These are phyloP conservation scores for Hyphopichia wangnamkhiaoensis DNA, from an alignment of 1,139 yeast species.

Conservation along the genomic window DNA sequence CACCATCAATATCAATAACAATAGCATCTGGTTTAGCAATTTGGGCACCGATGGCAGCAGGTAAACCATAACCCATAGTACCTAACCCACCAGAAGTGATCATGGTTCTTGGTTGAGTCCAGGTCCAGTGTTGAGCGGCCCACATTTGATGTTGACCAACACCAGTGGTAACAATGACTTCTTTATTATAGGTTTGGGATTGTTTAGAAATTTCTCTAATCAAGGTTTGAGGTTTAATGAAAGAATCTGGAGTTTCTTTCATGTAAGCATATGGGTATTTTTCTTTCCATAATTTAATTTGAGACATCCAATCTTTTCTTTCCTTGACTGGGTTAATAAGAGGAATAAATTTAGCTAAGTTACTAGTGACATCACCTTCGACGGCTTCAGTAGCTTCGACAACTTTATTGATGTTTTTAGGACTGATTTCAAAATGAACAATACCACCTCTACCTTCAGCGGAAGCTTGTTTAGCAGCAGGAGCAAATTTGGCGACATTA, in stretches of 20 bases:
- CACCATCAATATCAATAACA: constrained; percentile 97
- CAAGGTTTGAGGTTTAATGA: constrained; percentile 91
- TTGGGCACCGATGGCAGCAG: constrained; percentile 98
- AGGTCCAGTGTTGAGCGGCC: constrained; percentile 97
- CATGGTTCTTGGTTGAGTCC: constrained; percentile 89
- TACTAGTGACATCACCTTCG: constrained; percentile 91
- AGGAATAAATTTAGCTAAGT: constrained; percentile 73
- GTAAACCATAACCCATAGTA: constrained; percentile 97
- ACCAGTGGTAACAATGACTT: constrained; percentile 91
- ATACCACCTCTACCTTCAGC: constrained; percentile 91
- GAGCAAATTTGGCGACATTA: constrained; percentile 84
- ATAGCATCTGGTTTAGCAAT: constrained; percentile 91
- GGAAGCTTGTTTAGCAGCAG: constrained; percentile 89
- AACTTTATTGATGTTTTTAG: constrained; percentile 96
- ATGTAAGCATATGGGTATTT: constrained; percentile 84
- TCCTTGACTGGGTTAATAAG: constrained; percentile 57
- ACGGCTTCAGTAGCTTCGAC: constrained; percentile 96
- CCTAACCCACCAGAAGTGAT: constrained; percentile 98
- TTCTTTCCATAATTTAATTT: constrained; percentile 78
- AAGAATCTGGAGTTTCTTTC: constrained; percentile 73
- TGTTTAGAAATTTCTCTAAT: constrained; percentile 76
- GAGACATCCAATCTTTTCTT: constrained; percentile 79
- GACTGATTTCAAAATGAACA: constrained; percentile 91
- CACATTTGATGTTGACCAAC: constrained; percentile 99
- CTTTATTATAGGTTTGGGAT: constrained; percentile 65